These are phyloP conservation scores for Wickerhamiella brachini DNA, from an alignment of 805 yeast species.

Conservation along the genomic window DNA sequence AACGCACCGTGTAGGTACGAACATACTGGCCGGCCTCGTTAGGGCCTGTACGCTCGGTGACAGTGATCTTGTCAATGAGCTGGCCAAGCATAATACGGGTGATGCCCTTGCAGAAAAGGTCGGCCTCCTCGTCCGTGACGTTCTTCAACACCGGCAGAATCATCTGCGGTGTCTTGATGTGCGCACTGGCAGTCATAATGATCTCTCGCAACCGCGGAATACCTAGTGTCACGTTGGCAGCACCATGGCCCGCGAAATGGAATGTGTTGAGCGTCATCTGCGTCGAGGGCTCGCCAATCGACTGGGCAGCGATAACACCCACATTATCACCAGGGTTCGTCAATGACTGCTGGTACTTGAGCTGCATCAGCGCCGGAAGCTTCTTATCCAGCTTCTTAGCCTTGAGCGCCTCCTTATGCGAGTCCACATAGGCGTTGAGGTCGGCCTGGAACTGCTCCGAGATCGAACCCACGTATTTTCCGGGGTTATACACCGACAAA, in stretches of 20 bases:
- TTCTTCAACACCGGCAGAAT: constrained; percentile 70
- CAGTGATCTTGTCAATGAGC: constrained; percentile 70
- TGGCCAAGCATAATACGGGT: constrained; percentile 77
- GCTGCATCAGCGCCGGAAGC: constrained; percentile 93
- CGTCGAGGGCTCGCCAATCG: constrained; percentile 98
- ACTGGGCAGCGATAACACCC: constrained; percentile 96
- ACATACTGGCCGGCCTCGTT: constrained; percentile 33
- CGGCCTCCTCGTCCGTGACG: constrained; percentile 77
- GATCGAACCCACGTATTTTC: constrained; percentile 82
- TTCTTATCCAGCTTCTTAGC: constrained; percentile 51
- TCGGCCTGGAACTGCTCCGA: constrained; percentile 74
- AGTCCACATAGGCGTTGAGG: constrained; percentile 53
- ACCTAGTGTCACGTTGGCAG: constrained; percentile 98
- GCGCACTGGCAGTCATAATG: constrained; percentile 95
- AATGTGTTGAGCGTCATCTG: constrained; percentile 96
- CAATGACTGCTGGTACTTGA: constrained; percentile 93
- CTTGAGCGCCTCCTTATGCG: constrained; percentile 43
- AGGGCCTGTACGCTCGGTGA: constrained; percentile 75
- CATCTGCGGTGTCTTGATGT: constrained; percentile 98
- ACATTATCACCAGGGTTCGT: constrained; percentile 96
- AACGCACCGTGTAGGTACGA: constrained; percentile 61
- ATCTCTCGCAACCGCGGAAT: constrained; percentile 99
- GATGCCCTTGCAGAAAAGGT: constrained; percentile 81
- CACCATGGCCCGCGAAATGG: constrained; percentile 99
- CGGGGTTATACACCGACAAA: constrained; percentile 71